Evolutionary conservation across 768 basidiomycete species (phyloP), one percentile per base, ranked within the genome.

Genomic region (Daedaleopsis sinensis): DNA sequence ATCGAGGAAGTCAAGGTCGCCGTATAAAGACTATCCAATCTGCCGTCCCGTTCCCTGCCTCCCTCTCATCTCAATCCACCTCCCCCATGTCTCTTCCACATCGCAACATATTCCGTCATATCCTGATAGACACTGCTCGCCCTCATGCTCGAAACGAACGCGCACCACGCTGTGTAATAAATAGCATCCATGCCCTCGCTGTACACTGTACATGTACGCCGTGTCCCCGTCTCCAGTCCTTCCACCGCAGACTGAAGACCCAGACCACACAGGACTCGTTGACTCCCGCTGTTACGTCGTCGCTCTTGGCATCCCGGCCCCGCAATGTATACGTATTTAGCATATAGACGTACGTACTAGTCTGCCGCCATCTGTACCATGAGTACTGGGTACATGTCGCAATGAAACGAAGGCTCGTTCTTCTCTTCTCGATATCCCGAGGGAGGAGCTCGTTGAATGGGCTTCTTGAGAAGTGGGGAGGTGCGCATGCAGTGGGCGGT

Each of bases 1-100:
- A 65, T 67, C 42, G 67, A 68, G 52, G 66, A 68, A 38, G 57
- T 68, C 51, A 67, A 65, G 56, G 24, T 42, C 3, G 56, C 51
- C 55, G 19, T 8, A 24, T 37, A 23, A 38, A n/a, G 9, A 44
- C 15, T 15, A 7, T 12, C 18, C 8, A 3, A 15, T 21, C 24
- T 11, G 32, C 27, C 21, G 19, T 35, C n/a, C 19, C 21, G 16
- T 15, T 5, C 38, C 42, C n/a, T n/a, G n/a, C 18, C 21, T 21
- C 19, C 21, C 24, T 48, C 15, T 15, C 21, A 8, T 9, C 4
- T 24, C 27, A 32, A 32, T 3, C 4, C 7, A n/a, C 27, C 4
- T 32, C 27, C 15, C 24, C 21, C 21, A 23, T 48, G 21, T 7
- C 12, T 21, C 24, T 48, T 7, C 8, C n/a, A 6, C 21, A 13